phyloP scores from a whole-genome alignment of 768 basidiomycete genomes.

The Fomitopsis serialis region DNA sequence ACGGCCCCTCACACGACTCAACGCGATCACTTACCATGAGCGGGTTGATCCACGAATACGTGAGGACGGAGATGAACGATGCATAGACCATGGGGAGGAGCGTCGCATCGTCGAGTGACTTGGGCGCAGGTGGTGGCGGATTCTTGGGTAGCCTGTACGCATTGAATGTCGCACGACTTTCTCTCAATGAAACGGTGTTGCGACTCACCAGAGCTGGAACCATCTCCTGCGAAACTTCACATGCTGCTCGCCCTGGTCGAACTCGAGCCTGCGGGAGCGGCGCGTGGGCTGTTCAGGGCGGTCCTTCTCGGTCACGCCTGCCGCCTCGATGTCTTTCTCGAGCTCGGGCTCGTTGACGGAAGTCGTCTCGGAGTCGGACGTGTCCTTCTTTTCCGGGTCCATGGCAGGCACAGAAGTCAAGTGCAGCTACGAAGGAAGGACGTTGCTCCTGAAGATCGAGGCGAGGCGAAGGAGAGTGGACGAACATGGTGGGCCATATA shows the following conservation, averaged over 20 bases:
- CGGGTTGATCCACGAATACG: constrained; percentile 62
- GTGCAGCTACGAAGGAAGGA: too few species aligned
- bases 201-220: constrained; percentile 49
- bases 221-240: constrained; percentile 39
- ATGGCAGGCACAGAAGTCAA: neutral
- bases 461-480: too few species aligned
- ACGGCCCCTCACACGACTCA: neutral
- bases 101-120: constrained; percentile 52
- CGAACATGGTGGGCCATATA: too few species aligned
- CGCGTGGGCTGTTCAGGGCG: neutral
- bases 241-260: constrained; percentile 25
- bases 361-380: neutral
- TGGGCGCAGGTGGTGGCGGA: constrained; percentile 51
- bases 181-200: neutral
- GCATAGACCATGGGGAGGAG: constrained; percentile 55
- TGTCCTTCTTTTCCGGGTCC: neutral
- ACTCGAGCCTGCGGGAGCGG: constrained; percentile 13
- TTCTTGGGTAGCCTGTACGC: constrained; percentile 49
- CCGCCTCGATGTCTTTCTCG: constrained; percentile 11
- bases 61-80: constrained; percentile 52
- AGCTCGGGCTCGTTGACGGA: constrained; percentile 2
- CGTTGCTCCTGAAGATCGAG: too few species aligned
- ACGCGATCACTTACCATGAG: constrained; percentile 36
- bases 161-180: neutral
- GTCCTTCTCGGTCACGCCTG: neutral